These are phyloP conservation scores for Chlamydomonas sp. DNA, from an alignment of 139 green algal genomes.

Conservation along the genomic window DNA sequence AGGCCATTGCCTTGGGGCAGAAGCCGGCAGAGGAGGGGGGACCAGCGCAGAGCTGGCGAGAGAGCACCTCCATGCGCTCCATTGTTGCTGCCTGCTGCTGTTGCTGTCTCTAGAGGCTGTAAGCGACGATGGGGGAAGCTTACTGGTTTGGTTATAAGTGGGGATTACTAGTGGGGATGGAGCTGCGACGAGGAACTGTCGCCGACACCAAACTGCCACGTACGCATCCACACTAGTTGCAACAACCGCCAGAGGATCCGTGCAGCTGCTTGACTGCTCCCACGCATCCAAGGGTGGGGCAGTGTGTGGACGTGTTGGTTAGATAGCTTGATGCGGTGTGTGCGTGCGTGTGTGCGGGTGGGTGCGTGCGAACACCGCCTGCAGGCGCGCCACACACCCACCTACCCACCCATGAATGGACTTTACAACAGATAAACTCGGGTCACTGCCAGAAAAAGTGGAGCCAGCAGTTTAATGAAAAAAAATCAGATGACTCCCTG, in stretches of 20 bases:
- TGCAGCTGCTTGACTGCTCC: neutral
- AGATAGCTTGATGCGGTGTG: too few relatives aligned
- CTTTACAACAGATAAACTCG: too few relatives aligned
- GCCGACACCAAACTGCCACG: neutral
- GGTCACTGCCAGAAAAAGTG: too few relatives aligned
- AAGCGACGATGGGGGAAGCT: neutral
- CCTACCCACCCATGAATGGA: too few relatives aligned
- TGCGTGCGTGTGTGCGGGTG: too few relatives aligned
- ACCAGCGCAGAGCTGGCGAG: constrained; percentile 5
- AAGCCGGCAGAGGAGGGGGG: neutral
- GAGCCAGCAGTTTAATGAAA: too few relatives aligned
- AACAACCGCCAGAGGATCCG: neutral
- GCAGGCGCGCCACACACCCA: too few relatives aligned
- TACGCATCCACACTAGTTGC: neutral
- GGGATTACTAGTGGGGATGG: too few relatives aligned
- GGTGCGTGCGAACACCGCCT: too few relatives aligned
- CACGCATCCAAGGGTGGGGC: neutral
- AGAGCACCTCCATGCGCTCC: neutral
- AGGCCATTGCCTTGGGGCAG: neutral
- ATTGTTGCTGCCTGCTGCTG: neutral
- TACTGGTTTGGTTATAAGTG: too few relatives aligned
- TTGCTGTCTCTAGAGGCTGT: neutral
- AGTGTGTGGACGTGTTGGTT: too few relatives aligned
- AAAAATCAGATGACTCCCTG: too few relatives aligned
- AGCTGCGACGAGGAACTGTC: neutral